Percentiles rank a stretch among this genome's conserved stretches.
Evolutionary conservation across 164 flowering plant genomes (phyloP).

Genomic region (Stephania japonica): DNA sequence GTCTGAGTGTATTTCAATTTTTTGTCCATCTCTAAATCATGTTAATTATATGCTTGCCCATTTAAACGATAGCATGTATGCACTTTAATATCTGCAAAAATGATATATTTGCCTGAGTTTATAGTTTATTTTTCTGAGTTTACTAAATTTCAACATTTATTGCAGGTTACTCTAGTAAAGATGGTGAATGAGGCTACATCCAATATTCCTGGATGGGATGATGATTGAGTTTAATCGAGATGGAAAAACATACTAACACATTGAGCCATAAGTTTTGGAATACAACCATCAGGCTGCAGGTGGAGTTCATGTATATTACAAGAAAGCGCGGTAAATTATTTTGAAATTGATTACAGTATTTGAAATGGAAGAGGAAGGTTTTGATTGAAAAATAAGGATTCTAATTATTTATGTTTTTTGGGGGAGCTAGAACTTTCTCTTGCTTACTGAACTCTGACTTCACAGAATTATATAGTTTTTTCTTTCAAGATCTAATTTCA

Average conservation of each 20-base stretch:
- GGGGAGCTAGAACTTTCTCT: background rate
- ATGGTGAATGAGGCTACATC: conserved; percentile 67
- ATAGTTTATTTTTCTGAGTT: background rate
- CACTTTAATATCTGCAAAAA: background rate
- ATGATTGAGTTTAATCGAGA: conserved; percentile 8
- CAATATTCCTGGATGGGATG: conserved; percentile 61
- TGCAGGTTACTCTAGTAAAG: conserved; percentile 63
- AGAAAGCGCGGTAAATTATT: conserved; percentile 1
- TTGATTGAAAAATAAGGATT: conserved; percentile 1
- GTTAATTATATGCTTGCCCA: background rate
- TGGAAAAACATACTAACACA: background rate
- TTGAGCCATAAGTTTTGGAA: background rate
- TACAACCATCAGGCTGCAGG: background rate
- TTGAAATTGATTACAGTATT: background rate
- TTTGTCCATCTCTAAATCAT: background rate
- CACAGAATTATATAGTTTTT: background rate
- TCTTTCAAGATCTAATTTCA: background rate
- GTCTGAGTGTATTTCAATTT: background rate
- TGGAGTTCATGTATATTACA: conserved; percentile 2
- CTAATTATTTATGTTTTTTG: background rate
- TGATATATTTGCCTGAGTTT: background rate
- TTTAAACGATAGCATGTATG: background rate
- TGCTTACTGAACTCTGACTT: background rate
- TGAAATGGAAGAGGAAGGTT: conserved; percentile 4
- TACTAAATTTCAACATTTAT: background rate